These are phyloP conservation scores for Globisporangium nodosum DNA, from an alignment of 352 stramenopile genomes.

Conservation along the genomic window DNA sequence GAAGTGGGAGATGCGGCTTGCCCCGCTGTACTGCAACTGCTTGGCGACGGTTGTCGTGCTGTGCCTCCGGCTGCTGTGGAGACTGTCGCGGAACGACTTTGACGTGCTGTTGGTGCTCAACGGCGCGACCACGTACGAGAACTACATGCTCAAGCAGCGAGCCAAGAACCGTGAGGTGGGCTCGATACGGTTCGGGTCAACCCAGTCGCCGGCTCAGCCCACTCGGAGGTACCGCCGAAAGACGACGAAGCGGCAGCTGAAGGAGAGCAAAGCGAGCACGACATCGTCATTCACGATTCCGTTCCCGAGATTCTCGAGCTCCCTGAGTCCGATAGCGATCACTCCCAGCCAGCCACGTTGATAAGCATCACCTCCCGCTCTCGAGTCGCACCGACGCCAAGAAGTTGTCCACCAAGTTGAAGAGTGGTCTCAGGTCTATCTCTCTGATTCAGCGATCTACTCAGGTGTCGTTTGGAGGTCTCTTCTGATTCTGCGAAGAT, in stretches of 20 bases:
- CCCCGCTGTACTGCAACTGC: conserved; percentile 14
- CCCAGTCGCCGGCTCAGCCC: not conserved
- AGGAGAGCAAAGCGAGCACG: not conserved
- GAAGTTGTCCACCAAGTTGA: too few relatives aligned
- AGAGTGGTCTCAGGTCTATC: not conserved
- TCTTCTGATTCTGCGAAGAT: not conserved
- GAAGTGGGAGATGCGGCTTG: conserved; percentile 8
- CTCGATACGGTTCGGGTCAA: not conserved
- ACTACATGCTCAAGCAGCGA: not conserved
- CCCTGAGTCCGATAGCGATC: not conserved
- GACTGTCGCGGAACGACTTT: not conserved
- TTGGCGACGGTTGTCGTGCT: conserved; percentile 9
- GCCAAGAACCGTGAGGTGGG: not conserved
- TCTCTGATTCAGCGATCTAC: not conserved
- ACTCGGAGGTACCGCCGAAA: not conserved
- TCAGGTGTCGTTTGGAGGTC: not conserved
- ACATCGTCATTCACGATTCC: not conserved
- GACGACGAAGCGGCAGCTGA: not conserved
- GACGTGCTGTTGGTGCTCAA: conserved; percentile 14
- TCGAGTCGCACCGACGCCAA: too few relatives aligned
- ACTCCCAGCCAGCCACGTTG: not conserved
- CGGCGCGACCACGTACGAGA: conserved; percentile 10
- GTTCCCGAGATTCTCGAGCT: not conserved
- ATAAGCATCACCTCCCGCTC: too few relatives aligned
- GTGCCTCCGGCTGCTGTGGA: conserved; percentile 11